Percentiles rank a stretch among this genome's conserved stretches.
These are phyloP conservation scores for Achaetomiella virescens DNA, from an alignment of 495 filamentous ascomycete genomes.

Conservation along the genomic window DNA sequence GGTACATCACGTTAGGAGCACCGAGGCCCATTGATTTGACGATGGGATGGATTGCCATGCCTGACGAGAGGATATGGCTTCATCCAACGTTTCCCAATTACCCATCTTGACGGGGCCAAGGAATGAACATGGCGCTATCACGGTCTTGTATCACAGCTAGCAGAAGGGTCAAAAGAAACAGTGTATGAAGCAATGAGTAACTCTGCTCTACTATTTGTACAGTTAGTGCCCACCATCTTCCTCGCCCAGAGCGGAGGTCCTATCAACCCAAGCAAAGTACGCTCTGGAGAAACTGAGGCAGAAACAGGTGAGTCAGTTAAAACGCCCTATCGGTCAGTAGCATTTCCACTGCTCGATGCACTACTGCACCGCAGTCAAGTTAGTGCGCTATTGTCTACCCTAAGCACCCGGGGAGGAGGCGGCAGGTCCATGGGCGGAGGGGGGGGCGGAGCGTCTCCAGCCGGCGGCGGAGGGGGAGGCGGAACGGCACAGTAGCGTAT, in stretches of 20 bases:
- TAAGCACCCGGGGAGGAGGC: constrained; percentile 62
- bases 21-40: too few relatives aligned
- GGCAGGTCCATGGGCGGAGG: constrained; percentile 71
- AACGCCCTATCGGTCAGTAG: constrained; percentile 27
- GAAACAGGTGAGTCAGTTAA: constrained; percentile 7
- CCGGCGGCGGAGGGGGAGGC: constrained; percentile 49
- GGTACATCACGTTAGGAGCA: neutral
- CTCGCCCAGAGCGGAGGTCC: neutral
- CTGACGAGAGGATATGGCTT: too few relatives aligned
- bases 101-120: too few relatives aligned
- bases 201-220: constrained; percentile 12
- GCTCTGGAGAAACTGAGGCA: constrained; percentile 10
- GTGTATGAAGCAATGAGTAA: neutral
- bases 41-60: too few relatives aligned
- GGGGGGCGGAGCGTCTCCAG: constrained; percentile 56
- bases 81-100: too few relatives aligned
- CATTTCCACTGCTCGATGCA: neutral
- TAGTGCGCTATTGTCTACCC: neutral
- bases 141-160: neutral
- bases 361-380: neutral
- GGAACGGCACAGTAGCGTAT: constrained; percentile 53
- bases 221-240: constrained; percentile 19
- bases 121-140: neutral
- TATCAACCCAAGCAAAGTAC: neutral
- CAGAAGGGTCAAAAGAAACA: neutral